Conservation (phyloP, 1,284 basidiomycete species). For the Exobasidium cylindrosporum region DNA sequence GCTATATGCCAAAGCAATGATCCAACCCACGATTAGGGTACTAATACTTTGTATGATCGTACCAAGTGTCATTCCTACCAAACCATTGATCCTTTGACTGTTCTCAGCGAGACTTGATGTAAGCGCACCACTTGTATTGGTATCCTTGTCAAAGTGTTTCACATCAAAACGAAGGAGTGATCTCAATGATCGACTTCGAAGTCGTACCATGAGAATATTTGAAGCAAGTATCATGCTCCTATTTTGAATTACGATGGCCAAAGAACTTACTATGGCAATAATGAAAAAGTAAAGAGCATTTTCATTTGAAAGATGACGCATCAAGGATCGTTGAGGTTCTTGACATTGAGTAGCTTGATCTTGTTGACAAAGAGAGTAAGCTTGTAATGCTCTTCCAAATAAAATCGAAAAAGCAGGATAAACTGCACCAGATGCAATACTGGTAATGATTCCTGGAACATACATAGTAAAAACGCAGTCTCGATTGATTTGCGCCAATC, state of each 20-base stretch:
- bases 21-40: slow-evolving; percentile 64
- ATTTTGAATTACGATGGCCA: slow-evolving; percentile 49
- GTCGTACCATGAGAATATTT: slow-evolving; percentile 42
- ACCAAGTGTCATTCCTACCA: slow-evolving; percentile 78
- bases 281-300: slow-evolving; percentile 53
- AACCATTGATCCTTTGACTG: slow-evolving; percentile 84
- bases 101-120: slow-evolving; percentile 80
- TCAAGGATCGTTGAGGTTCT: slow-evolving; percentile 33
- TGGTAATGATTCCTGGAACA: slow-evolving; percentile 40
- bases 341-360: slow-evolving; percentile 22
- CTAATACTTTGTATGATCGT: slow-evolving; percentile 74
- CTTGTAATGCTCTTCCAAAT: slow-evolving; percentile 61
- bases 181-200: slow-evolving; percentile 47
- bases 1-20: slow-evolving; percentile 62
- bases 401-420: slow-evolving; percentile 84
- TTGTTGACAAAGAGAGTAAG: slow-evolving; percentile 38
- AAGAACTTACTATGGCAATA: slow-evolving; percentile 48
- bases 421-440: slow-evolving; percentile 64
- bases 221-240: slow-evolving; percentile 41
- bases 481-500: slow-evolving; percentile 68
- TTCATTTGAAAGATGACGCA: slow-evolving; percentile 35
- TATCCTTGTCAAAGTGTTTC: slow-evolving; percentile 55
- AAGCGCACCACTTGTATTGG: slow-evolving; percentile 64
- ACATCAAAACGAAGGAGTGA: slow-evolving; percentile 55
- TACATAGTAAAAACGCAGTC: slow-evolving; percentile 57